A percentile compares a stretch with the other conserved stretches of the same genome.
Conservation (phyloP, 495 filamentous ascomycete genomes). For the Tuber umbilicatum region DNA sequence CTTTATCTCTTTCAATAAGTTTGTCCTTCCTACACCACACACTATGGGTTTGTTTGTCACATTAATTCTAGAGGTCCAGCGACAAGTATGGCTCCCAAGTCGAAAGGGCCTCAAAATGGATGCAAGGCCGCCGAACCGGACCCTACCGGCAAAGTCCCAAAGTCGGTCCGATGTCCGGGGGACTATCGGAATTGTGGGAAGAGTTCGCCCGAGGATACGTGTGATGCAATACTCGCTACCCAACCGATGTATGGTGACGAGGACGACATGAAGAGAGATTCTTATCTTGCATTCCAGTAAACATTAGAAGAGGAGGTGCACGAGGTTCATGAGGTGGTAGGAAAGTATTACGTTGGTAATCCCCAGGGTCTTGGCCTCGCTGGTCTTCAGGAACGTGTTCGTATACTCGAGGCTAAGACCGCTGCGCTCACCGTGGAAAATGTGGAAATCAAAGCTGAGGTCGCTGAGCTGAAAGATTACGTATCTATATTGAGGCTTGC, state of each 20-base stretch:
- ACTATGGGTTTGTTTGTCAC: too few relatives aligned
- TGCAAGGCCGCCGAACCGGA: too few relatives aligned
- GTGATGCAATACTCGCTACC: constrained; percentile 18
- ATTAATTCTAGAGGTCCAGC: too few relatives aligned
- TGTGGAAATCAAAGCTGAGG: not conserved
- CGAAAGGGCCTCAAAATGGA: too few relatives aligned
- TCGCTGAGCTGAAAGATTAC: not conserved
- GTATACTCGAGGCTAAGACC: not conserved
- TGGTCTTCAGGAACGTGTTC: not conserved
- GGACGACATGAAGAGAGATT: constrained; percentile 9
- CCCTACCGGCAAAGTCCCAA: too few relatives aligned
- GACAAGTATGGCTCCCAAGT: too few relatives aligned
- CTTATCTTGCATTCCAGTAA: constrained; percentile 9
- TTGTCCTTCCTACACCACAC: too few relatives aligned
- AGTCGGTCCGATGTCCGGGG: too few relatives aligned
- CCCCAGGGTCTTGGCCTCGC: constrained; percentile 12
- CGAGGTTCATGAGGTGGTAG: constrained; percentile 9
- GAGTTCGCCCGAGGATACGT: constrained; percentile 7
- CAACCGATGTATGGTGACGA: constrained; percentile 6
- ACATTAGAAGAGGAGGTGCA: constrained; percentile 13
- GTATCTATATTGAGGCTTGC: too few relatives aligned
- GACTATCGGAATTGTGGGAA: not conserved
- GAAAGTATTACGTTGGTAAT: too few relatives aligned
- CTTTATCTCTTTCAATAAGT: too few relatives aligned
- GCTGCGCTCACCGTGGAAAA: not conserved